phyloP scores from a whole-genome alignment of 2,329 filamentous ascomycete species.

The Apiospora hydei region DNA sequence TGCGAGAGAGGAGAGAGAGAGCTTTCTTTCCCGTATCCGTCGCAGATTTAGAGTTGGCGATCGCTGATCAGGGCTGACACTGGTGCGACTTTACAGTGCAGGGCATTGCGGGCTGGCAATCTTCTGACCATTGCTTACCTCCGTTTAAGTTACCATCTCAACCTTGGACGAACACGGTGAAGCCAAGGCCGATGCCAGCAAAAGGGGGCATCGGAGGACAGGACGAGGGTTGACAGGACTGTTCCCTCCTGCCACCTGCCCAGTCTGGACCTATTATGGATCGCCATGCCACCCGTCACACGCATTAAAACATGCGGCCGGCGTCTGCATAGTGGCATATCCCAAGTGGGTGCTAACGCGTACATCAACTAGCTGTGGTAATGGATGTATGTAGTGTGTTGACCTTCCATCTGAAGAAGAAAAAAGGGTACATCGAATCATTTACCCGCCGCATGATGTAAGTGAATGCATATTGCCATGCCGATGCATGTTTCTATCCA shows the following conservation, averaged over 20 bases:
- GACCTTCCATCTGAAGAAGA: not conserved
- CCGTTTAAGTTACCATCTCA: conserved; percentile 4
- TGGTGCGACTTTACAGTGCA: conserved; percentile 7
- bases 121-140: not conserved
- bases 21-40: not conserved
- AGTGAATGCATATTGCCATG: conserved; percentile 17
- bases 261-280: conserved; percentile 16
- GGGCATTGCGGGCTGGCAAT: not conserved
- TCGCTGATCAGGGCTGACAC: not conserved
- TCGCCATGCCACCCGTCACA: conserved; percentile 17
- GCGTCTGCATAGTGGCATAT: conserved; percentile 18
- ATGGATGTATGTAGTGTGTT: not conserved
- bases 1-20: not conserved
- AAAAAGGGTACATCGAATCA: conserved; percentile 21
- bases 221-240: not conserved
- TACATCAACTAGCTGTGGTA: conserved; percentile 13
- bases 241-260: not conserved
- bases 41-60: conserved; percentile 6
- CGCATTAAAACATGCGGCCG: conserved; percentile 22
- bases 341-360: conserved; percentile 20
- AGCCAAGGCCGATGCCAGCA: not conserved
- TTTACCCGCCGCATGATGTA: conserved; percentile 19
- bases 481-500: not conserved
- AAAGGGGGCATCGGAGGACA: not conserved
- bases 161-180: not conserved